Conservation (phyloP, 1,139 yeast species). For the Zygoascus sp. region DNA sequence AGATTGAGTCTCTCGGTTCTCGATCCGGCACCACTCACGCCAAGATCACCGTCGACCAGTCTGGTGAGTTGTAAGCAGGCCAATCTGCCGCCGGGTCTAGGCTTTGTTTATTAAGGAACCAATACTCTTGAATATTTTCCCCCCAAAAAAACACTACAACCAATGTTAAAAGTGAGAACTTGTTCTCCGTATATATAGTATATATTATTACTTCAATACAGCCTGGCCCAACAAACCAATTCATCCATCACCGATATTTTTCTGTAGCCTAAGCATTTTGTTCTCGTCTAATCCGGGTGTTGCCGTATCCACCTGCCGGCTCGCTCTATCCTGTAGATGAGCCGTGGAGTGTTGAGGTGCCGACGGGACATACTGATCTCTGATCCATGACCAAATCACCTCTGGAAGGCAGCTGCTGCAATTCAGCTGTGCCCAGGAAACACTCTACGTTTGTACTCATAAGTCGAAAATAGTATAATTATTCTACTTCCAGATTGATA, state of each 20-base stretch:
- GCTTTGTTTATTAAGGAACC: slow-evolving; percentile 8
- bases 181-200: neutral
- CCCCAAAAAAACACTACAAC: neutral
- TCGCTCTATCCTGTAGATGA: too few species aligned
- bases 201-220: neutral
- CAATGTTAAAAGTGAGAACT: neutral
- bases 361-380: too few species aligned
- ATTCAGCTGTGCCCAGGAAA: too few species aligned
- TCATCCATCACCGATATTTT: too few species aligned
- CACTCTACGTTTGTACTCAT: too few species aligned
- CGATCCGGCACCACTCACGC: slow-evolving; percentile 76
- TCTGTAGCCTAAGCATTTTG: neutral
- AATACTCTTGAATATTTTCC: neutral
- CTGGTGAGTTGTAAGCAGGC: slow-evolving; percentile 66
- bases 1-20: slow-evolving; percentile 84
- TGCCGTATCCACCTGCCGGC: too few species aligned
- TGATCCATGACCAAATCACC: too few species aligned
- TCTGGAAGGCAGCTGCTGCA: too few species aligned
- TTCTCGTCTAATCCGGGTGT: neutral
- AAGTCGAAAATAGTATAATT: too few species aligned
- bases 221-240: neutral
- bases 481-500: too few species aligned
- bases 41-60: slow-evolving; percentile 70
- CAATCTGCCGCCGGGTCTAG: neutral
- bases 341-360: too few species aligned